These are phyloP conservation scores for Coemansia sp. DNA, from an alignment of 192 early-diverging fungal species.

Conservation along the genomic window DNA sequence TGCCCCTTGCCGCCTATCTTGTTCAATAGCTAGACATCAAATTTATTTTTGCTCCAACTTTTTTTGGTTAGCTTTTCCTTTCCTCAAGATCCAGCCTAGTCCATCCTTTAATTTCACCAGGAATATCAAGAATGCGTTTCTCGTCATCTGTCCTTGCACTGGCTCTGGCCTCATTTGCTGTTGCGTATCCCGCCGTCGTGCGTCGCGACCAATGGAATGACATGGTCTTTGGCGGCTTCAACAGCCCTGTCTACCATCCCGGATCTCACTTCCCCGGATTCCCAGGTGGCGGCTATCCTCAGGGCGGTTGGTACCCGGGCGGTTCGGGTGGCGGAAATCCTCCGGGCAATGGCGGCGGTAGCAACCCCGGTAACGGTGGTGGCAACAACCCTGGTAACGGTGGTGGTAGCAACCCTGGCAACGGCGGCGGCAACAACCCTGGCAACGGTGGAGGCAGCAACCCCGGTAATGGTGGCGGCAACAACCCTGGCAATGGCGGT, in stretches of 20 bases:
- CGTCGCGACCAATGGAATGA: conserved; percentile 17
- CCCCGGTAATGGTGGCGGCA: background rate
- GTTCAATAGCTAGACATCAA: background rate
- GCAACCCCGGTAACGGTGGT: background rate
- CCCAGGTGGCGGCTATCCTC: conserved; percentile 17
- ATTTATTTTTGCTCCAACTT: conserved; percentile 1
- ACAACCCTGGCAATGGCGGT: background rate
- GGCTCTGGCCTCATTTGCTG: conserved; percentile 22
- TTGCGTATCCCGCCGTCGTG: conserved; percentile 18
- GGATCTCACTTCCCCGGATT: conserved; percentile 12
- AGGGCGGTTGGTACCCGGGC: background rate
- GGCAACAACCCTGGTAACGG: background rate
- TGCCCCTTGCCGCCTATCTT: background rate
- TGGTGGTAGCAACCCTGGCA: background rate
- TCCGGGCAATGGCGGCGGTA: conserved; percentile 21
- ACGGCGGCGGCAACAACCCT: background rate
- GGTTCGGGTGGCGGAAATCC: conserved; percentile 6
- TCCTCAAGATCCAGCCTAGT: background rate
- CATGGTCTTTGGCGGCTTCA: background rate
- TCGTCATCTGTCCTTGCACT: conserved; percentile 27
- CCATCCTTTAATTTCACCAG: background rate
- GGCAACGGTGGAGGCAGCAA: background rate
- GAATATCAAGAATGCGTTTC: conserved; percentile 36
- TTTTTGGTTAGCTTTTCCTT: background rate
- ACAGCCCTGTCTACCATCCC: conserved; percentile 1